These are phyloP conservation scores for Carallia pectinifolia DNA, from an alignment of 345 rosid genomes.

Conservation along the genomic window DNA sequence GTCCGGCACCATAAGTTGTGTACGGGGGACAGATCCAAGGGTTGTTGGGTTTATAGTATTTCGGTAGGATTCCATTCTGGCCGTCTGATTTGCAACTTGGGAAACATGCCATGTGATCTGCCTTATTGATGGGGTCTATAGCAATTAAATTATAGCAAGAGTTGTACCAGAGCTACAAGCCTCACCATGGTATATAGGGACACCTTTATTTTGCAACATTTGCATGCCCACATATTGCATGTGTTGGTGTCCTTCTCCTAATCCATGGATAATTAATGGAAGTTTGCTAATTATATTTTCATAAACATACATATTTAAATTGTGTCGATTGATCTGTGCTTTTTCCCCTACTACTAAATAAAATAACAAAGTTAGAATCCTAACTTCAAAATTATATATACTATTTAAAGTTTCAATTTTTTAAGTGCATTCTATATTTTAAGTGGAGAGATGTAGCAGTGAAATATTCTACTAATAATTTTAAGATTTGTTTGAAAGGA, in stretches of 20 bases:
- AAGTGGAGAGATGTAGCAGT: too few species aligned
- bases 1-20: conserved; percentile 46
- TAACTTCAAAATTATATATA: too few species aligned
- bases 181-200: background rate
- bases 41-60: conserved; percentile 29
- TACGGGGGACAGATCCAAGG: conserved; percentile 48
- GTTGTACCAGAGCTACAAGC: background rate
- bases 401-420: too few species aligned
- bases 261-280: background rate
- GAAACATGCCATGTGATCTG: conserved; percentile 57
- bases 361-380: too few species aligned
- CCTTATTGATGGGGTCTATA: conserved; percentile 33
- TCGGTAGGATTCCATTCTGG: conserved; percentile 35
- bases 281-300: too few species aligned
- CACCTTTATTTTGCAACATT: background rate
- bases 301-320: too few species aligned
- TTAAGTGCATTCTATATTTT: too few species aligned
- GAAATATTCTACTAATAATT: too few species aligned
- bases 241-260: background rate
- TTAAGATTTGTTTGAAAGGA: too few species aligned
- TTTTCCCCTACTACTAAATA: too few species aligned
- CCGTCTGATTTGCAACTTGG: conserved; percentile 40
- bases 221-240: conserved; percentile 1
- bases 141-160: conserved; percentile 16
- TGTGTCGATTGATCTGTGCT: too few species aligned